These are phyloP conservation scores for Pythium aristosporum DNA, from an alignment of 352 stramenopile genomes.

Conservation along the genomic window DNA sequence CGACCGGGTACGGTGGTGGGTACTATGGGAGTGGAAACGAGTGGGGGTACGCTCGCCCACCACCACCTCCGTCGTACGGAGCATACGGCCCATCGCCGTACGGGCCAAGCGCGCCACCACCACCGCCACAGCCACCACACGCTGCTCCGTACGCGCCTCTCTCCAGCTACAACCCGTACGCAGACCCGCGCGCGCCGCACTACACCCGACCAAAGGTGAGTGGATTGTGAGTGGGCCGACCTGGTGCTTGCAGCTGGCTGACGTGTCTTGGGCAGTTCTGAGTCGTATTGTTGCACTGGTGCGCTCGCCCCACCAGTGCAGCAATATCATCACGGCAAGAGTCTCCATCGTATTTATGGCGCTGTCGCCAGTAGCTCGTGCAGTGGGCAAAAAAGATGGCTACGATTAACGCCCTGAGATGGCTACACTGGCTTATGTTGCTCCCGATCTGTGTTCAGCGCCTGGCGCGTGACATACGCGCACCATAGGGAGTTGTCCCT, in stretches of 20 bases:
- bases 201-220: constrained; percentile 21
- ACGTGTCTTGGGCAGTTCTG: constrained; percentile 4
- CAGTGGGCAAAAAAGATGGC: not conserved
- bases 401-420: not conserved
- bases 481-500: constrained; percentile 17
- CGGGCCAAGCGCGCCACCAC: not conserved
- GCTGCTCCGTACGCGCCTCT: constrained; percentile 9
- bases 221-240: not conserved
- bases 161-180: constrained; percentile 5
- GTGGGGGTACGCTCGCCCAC: constrained; percentile 4
- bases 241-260: not conserved
- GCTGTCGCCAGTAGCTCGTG: too few relatives aligned
- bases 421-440: constrained; percentile 19
- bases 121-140: constrained; percentile 1
- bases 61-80: constrained; percentile 8
- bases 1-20: constrained; percentile 4
- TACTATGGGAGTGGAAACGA: constrained; percentile 16
- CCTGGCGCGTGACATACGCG: constrained; percentile 11
- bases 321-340: not conserved
- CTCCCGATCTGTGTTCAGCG: constrained; percentile 1
- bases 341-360: constrained; percentile 3
- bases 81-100: constrained; percentile 10
- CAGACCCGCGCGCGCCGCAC: not conserved
- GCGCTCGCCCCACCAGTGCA: not conserved
- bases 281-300: not conserved